phyloP scores from a whole-genome alignment of 2,329 filamentous ascomycete species.

The Albophoma yamanashiensis region DNA sequence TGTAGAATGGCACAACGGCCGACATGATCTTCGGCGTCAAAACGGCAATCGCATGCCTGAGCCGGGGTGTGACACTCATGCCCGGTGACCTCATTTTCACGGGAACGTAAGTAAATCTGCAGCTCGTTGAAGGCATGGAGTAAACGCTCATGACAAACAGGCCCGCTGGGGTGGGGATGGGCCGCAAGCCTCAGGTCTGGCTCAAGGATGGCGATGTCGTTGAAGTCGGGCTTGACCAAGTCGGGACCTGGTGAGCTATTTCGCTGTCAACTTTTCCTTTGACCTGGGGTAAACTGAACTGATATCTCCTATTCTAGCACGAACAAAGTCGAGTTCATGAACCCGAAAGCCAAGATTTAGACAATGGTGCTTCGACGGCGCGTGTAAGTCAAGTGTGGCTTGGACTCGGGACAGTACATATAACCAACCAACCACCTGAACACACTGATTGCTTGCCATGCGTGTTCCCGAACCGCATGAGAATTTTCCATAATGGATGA shows the following conservation, averaged over 20 bases:
- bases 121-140: not conserved
- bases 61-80: conserved; percentile 50
- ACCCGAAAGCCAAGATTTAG: conserved; percentile 18
- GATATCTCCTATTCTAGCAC: conserved; percentile 7
- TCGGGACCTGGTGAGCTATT: conserved; percentile 41
- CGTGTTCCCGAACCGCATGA: not conserved
- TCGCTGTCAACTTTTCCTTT: too few relatives aligned
- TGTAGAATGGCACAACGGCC: conserved; percentile 39
- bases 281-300: not conserved
- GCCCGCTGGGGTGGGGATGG: conserved; percentile 62
- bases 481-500: too few relatives aligned
- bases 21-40: conserved; percentile 56
- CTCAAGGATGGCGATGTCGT: conserved; percentile 60
- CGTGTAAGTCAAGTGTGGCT: not conserved
- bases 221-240: conserved; percentile 55
- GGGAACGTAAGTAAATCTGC: conserved; percentile 37
- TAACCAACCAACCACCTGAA: not conserved
- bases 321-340: conserved; percentile 20
- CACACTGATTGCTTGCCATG: not conserved
- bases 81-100: conserved; percentile 58
- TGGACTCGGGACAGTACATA: not conserved
- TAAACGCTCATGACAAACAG: conserved; percentile 18
- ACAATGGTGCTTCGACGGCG: not conserved
- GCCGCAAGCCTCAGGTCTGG: conserved; percentile 55
- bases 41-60: conserved; percentile 48